Conservation (phyloP, 495 filamentous ascomycete species). For the Aeminium ludgeri region DNA sequence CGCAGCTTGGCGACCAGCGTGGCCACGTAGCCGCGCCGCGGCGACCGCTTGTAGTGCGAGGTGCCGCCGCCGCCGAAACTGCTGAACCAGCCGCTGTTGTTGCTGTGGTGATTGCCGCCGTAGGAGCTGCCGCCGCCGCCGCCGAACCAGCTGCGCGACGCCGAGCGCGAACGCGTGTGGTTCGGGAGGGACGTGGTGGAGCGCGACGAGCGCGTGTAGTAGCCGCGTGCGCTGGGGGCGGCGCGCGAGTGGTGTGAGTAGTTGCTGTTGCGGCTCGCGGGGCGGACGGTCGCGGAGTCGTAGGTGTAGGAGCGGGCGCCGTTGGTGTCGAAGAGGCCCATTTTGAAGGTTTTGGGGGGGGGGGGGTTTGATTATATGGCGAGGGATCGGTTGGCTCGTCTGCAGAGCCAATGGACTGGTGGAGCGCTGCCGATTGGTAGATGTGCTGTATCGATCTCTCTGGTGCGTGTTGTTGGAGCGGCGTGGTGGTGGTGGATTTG, state of each 20-base stretch:
- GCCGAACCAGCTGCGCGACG: constrained; percentile 3
- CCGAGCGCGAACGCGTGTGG: constrained; percentile 1
- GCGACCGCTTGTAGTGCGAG: constrained; percentile 50
- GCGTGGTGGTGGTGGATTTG: too few relatives aligned
- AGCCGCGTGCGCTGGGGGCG: constrained; percentile 6
- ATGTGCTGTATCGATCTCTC: too few relatives aligned
- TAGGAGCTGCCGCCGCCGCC: neutral
- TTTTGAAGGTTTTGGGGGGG: neutral
- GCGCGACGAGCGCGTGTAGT: constrained; percentile 3
- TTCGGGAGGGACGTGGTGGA: constrained; percentile 5
- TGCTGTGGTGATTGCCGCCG: neutral
- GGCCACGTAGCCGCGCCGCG: constrained; percentile 57
- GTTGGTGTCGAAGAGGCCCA: constrained; percentile 14
- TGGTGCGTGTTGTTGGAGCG: too few relatives aligned
- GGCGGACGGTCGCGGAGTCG: constrained; percentile 7
- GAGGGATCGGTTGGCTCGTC: too few relatives aligned
- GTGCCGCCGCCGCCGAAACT: constrained; percentile 16
- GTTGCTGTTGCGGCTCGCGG: neutral
- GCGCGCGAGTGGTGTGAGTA: constrained; percentile 10
- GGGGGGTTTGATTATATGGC: too few relatives aligned
- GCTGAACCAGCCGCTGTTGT: neutral
- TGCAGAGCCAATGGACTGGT: too few relatives aligned
- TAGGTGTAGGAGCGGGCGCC: constrained; percentile 11
- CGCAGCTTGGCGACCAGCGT: constrained; percentile 53
- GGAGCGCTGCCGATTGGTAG: neutral